Evolutionary conservation across 805 yeast genomes (phyloP).

Genomic region (Komagataella ulmi): DNA sequence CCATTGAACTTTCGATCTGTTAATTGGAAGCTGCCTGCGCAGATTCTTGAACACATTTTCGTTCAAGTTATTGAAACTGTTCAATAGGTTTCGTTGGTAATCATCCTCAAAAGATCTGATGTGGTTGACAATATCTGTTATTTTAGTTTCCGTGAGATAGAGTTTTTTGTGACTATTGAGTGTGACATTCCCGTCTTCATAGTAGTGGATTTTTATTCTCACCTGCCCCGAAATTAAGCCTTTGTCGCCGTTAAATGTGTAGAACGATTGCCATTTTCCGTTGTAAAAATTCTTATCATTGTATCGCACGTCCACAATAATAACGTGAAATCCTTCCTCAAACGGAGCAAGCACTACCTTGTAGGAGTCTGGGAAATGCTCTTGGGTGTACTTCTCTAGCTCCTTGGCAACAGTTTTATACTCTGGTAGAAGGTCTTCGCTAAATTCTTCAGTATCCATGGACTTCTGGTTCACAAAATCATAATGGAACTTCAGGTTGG

Average conservation of each 20-base stretch:
- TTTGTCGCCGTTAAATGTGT: constrained; percentile 24
- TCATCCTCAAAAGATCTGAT: constrained; percentile 46
- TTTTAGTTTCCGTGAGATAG: constrained; percentile 10
- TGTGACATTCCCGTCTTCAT: constrained; percentile 91
- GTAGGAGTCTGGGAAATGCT: constrained; percentile 51
- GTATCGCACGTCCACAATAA: constrained; percentile 54
- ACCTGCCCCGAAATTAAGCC: constrained; percentile 37
- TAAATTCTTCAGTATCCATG: constrained; percentile 32
- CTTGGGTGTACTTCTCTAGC: constrained; percentile 39
- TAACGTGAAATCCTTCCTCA: constrained; percentile 17
- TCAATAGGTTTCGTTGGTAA: constrained; percentile 46
- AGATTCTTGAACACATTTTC: constrained; percentile 71
- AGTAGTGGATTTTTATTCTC: constrained; percentile 73
- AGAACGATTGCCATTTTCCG: constrained; percentile 76
- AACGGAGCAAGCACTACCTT: constrained; percentile 30
- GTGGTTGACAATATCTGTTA: constrained; percentile 21
- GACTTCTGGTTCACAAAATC: constrained; percentile 37
- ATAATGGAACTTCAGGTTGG: constrained; percentile 37
- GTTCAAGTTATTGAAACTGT: constrained; percentile 57
- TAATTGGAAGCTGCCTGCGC: constrained; percentile 85
- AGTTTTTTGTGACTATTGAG: constrained; percentile 35
- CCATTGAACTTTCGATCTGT: constrained; percentile 89
- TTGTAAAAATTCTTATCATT: constrained; percentile 75
- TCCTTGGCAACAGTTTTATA: constrained; percentile 8
- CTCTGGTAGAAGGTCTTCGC: constrained; percentile 10